Base-by-base conservation (phyloP, 805 yeast genomes). In the Kodamaea lidongshanica region DNA sequence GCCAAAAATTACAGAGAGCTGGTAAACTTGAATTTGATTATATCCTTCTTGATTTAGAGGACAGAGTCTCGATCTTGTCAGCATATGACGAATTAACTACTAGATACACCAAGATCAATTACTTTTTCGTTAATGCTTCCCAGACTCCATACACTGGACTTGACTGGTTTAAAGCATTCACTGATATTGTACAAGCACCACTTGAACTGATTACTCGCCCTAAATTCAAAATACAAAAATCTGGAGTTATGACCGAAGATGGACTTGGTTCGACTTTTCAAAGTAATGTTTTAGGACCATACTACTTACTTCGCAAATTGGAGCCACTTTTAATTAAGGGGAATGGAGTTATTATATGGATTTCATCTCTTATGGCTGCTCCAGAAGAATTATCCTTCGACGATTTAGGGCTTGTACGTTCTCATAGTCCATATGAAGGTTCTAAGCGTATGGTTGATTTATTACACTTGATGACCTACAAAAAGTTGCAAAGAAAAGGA, bases 241-340 rank as follows among this genome's bases (percentile, higher is more conserved):
- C 74, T 11, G 96, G 96, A 4, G 77, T 79, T 15, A 75, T 71
- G 46, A 74, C 95, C 1, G 52, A 48, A 12, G 98, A 92, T 55
- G 87, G 74, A 0, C 44, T 89, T 65, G 96, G 97, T 1, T 60
- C 82, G 17, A 86, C 87, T 4, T 92, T 89, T 61, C 95, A 92
- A 56, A 94, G 92, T 4, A 92, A 92, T 50, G 95, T 89, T n/a
- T 85, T 92, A 58, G 95, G 95, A 0, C 97, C 97, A 2, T 88
- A 83, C 60, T 92, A 78, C 54, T 60, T 92, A 31, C 67, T 88
- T 32, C 83, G 81, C 42, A 77, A 72, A 39, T 57, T 89, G 12
- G 53, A 65, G 22, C 74, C 74, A 3, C 56, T 74, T 20, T 56
- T 88, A n/a, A 56, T 60, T 17, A 78, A 80, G 4, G 87, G 92